Conservation (phyloP, 768 basidiomycete species). For the Infundibulicybe gibba region DNA sequence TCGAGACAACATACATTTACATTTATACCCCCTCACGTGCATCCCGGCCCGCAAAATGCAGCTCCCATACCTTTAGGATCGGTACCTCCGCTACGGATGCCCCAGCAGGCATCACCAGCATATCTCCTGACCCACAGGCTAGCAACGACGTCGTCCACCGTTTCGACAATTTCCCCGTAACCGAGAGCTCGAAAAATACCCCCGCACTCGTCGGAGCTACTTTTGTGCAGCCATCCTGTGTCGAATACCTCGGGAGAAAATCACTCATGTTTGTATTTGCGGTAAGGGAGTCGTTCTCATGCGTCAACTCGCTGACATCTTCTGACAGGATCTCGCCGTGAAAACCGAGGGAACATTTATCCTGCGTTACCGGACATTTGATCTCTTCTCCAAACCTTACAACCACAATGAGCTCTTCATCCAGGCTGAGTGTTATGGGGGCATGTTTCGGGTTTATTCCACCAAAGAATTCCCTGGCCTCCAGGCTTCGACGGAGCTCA, state of each 20-base stretch:
- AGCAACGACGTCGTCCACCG: conserved; percentile 39
- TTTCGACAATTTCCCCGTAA: conserved; percentile 34
- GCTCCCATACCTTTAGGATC: background rate
- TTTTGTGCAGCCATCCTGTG: conserved; percentile 51
- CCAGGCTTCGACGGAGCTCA: conserved; percentile 61
- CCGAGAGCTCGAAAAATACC: conserved; percentile 51
- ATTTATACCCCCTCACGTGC: conserved; percentile 7
- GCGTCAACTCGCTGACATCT: background rate
- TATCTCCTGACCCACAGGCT: conserved; percentile 5
- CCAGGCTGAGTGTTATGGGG: conserved; percentile 64
- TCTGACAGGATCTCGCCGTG: conserved; percentile 62
- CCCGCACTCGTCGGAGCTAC: conserved; percentile 54
- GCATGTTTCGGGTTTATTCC: conserved; percentile 60
- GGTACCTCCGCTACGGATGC: conserved; percentile 6
- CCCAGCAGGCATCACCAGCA: background rate
- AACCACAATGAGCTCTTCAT: conserved; percentile 34
- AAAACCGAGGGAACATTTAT: conserved; percentile 65
- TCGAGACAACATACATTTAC: conserved; percentile 4
- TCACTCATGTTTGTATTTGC: conserved; percentile 62
- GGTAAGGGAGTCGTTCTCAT: conserved; percentile 30
- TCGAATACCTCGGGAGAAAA: conserved; percentile 56
- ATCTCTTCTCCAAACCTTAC: conserved; percentile 43
- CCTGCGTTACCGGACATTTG: conserved; percentile 63
- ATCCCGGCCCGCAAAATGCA: background rate
- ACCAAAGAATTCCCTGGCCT: conserved; percentile 73